Evolutionary conservation across 306 rosid species (phyloP).

Genomic region (Nissolia schottii): DNA sequence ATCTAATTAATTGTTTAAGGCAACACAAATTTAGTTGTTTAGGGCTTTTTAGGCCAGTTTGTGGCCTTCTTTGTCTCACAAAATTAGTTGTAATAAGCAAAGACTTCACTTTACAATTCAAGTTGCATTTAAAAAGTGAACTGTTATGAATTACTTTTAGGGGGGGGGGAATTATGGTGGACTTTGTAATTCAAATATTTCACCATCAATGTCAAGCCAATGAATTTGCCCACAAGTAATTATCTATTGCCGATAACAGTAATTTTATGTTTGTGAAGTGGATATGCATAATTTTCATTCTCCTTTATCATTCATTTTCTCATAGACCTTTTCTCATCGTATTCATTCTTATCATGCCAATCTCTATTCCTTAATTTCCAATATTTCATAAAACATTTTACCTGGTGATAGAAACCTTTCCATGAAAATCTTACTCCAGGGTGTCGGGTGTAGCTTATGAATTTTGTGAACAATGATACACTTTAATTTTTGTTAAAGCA

Average conservation of each 20-base stretch:
- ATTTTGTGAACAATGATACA: not conserved
- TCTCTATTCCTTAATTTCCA: not conserved
- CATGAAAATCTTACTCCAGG: conserved; percentile 9
- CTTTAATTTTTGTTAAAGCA: too few relatives aligned
- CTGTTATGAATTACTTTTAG: too few relatives aligned
- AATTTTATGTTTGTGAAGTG: conserved; percentile 10
- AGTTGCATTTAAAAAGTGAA: too few relatives aligned
- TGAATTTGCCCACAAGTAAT: conserved; percentile 80
- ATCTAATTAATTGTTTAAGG: too few relatives aligned
- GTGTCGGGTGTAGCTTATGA: conserved; percentile 1
- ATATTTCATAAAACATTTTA: too few relatives aligned
- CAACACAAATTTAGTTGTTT: too few relatives aligned
- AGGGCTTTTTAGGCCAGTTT: too few relatives aligned
- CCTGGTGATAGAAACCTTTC: not conserved
- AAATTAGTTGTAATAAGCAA: too few relatives aligned
- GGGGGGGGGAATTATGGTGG: too few relatives aligned
- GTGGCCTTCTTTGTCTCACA: too few relatives aligned
- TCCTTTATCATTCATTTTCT: not conserved
- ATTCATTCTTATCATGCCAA: not conserved
- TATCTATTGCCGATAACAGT: conserved; percentile 23
- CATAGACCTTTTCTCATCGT: not conserved
- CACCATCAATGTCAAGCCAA: conserved; percentile 74
- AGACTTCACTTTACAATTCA: too few relatives aligned
- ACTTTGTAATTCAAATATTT: conserved; percentile 77
- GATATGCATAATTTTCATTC: conserved; percentile 14